phyloP scores from a whole-genome alignment of 768 basidiomycete genomes.

The Termitomyces sp. region DNA sequence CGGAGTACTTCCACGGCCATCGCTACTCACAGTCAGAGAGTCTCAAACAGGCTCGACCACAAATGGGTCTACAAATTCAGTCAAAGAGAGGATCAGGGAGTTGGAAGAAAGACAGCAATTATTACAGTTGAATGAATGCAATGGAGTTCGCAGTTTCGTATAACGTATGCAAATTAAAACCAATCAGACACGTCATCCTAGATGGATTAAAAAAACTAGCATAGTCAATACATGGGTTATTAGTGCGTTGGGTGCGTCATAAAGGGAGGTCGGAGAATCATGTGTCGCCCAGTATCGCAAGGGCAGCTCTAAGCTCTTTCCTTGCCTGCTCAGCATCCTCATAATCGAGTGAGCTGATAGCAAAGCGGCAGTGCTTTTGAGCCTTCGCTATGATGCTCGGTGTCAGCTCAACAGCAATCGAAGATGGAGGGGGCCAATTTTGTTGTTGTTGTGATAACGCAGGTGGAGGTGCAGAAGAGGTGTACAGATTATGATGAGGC shows the following conservation, averaged over 20 bases:
- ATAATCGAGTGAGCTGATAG: slow-evolving; percentile 93
- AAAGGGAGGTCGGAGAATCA: neutral
- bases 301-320: slow-evolving; percentile 75
- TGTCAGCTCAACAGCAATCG: slow-evolving; percentile 46
- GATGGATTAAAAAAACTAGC: neutral
- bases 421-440: slow-evolving; percentile 19
- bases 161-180: neutral
- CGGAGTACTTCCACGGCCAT: neutral
- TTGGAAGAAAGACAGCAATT: neutral
- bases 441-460: slow-evolving; percentile 16
- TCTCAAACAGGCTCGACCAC: neutral
- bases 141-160: slow-evolving; percentile 1
- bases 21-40: neutral
- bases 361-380: slow-evolving; percentile 92
- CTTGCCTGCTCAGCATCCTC: slow-evolving; percentile 88
- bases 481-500: slow-evolving; percentile 4
- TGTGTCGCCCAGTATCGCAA: slow-evolving; percentile 61
- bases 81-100: neutral
- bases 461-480: slow-evolving; percentile 16
- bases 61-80: neutral
- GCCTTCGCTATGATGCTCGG: slow-evolving; percentile 65
- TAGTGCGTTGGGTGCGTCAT: no score
- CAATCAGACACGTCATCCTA: neutral
- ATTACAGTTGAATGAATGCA: neutral
- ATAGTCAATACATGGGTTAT: neutral